These are phyloP conservation scores for Cyclotella sp. DNA, from an alignment of 108 stramenopile species.

Conservation along the genomic window DNA sequence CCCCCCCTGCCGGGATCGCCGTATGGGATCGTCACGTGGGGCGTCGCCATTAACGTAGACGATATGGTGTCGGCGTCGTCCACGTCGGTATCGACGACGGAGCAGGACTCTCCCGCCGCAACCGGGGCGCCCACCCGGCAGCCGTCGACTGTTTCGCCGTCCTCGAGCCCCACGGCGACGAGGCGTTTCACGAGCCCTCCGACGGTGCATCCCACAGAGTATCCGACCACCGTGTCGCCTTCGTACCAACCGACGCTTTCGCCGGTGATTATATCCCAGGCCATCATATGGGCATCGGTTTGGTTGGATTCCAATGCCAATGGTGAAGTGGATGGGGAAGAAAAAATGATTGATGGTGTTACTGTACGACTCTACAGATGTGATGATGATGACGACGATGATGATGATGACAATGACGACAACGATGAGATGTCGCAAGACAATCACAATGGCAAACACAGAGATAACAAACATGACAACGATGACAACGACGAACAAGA, in stretches of 20 bases:
- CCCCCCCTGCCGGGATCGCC: conserved; percentile 31
- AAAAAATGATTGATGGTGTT: conserved; percentile 21
- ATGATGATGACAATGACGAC: too few species aligned
- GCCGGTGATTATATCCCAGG: neutral
- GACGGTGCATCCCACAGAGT: neutral
- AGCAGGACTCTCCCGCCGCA: too few species aligned
- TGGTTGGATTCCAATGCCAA: conserved; percentile 44
- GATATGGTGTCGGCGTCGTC: conserved; percentile 66
- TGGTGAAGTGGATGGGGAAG: conserved; percentile 29
- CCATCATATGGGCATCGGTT: conserved; percentile 32
- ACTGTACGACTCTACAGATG: conserved; percentile 29
- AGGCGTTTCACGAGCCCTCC: too few species aligned
- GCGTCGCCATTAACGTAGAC: conserved; percentile 47
- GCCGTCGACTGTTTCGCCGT: neutral
- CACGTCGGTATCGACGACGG: conserved; percentile 60
- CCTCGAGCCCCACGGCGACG: too few species aligned
- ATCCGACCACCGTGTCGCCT: neutral
- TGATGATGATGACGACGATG: neutral
- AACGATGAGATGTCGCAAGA: too few species aligned
- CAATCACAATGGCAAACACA: neutral
- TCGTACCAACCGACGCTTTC: neutral
- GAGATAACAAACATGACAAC: neutral
- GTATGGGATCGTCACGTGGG: conserved; percentile 48
- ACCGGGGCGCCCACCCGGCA: neutral
- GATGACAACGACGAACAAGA: neutral